phyloP scores from a whole-genome alignment of 306 rosid species.

The Rosa rugosa region DNA sequence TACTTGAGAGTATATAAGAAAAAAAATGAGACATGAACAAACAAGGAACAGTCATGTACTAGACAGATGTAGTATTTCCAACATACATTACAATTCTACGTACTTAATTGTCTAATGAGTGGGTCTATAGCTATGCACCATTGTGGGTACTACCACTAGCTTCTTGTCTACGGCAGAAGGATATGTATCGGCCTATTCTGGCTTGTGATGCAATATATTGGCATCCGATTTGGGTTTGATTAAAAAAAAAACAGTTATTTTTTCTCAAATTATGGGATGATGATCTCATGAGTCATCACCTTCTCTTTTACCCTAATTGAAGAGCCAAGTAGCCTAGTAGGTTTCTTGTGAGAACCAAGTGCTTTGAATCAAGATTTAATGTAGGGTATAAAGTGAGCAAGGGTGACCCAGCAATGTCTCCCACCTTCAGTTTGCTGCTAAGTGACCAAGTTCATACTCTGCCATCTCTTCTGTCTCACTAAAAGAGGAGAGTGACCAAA shows the following conservation, averaged over 20 bases:
- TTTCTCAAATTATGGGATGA: background rate
- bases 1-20: background rate
- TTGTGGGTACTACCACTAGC: no score
- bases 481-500: conserved; percentile 37
- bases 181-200: no score
- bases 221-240: no score
- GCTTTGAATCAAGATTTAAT: conserved; percentile 45
- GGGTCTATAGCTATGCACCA: no score
- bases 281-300: conserved; percentile 22
- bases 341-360: conserved; percentile 26
- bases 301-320: conserved; percentile 14
- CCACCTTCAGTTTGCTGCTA: conserved; percentile 56
- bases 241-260: background rate
- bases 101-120: no score
- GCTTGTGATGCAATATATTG: no score
- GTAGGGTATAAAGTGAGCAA: conserved; percentile 52
- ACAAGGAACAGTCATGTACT: background rate
- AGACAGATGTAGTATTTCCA: background rate
- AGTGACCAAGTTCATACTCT: conserved; percentile 31
- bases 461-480: conserved; percentile 46
- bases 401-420: conserved; percentile 62
- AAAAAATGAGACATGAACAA: background rate
- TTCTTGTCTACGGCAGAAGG: no score
- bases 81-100: background rate
- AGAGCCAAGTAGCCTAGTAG: conserved; percentile 31